Percentiles rank a stretch among this genome's conserved stretches.
Evolutionary conservation across 768 basidiomycete genomes (phyloP).

Genomic region (Fomitopsis pulvina): DNA sequence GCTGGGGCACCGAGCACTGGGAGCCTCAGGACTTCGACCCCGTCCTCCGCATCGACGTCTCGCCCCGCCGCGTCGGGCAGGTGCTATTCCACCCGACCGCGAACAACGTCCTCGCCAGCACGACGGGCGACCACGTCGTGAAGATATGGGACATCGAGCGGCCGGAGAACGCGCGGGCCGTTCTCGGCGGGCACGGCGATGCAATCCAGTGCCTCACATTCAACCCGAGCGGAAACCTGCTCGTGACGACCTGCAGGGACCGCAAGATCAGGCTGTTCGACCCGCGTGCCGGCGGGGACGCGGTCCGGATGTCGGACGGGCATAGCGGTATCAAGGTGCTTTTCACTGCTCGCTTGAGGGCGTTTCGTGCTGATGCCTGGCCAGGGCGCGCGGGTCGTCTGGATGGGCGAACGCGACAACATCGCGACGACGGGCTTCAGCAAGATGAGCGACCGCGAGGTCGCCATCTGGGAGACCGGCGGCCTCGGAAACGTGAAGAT

Average conservation of each 20-base stretch:
- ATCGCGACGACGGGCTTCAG: constrained; percentile 96
- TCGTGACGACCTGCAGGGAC: constrained; percentile 90
- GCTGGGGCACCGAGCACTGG: constrained; percentile 83
- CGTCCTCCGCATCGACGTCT: constrained; percentile 70
- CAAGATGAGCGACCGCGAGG: constrained; percentile 92
- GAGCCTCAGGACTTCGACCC: constrained; percentile 80
- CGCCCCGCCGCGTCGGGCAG: constrained; percentile 87
- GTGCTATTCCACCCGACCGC: constrained; percentile 93
- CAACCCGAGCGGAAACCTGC: constrained; percentile 69
- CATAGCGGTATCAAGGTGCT: constrained; percentile 80
- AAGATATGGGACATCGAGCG: constrained; percentile 89
- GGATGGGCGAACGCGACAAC: constrained; percentile 86
- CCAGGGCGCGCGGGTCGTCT: constrained; percentile 70
- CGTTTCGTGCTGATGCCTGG: not conserved
- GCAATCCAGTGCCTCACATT: constrained; percentile 83
- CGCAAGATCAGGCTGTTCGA: constrained; percentile 91
- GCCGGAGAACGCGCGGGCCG: constrained; percentile 53
- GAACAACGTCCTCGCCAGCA: constrained; percentile 74
- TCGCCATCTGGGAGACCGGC: constrained; percentile 84
- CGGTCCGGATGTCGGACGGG: constrained; percentile 78
- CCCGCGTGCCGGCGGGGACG: constrained; percentile 73
- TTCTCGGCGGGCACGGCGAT: constrained; percentile 75
- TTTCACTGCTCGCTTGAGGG: not conserved
- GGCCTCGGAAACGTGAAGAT: constrained; percentile 72
- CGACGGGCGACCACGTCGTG: constrained; percentile 79